Evolutionary conservation across 1,284 basidiomycete species (phyloP).

Genomic region (Cronartium quercuum): DNA sequence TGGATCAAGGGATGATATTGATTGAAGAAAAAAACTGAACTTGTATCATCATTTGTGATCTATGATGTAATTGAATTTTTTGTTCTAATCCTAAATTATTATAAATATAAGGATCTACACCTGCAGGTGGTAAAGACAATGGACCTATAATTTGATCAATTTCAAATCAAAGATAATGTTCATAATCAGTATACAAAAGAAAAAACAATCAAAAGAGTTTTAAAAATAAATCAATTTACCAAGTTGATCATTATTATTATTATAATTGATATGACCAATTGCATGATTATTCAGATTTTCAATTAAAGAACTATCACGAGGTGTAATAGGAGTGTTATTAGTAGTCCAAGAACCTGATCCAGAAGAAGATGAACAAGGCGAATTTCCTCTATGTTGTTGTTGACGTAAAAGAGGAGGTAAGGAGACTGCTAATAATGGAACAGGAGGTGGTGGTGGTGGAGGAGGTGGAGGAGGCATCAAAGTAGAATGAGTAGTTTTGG

Average conservation of each 20-base stretch:
- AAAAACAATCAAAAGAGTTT: background rate
- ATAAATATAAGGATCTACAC: slow-evolving; percentile 14
- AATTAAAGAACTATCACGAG: slow-evolving; percentile 7
- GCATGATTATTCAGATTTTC: background rate
- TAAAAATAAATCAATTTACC: background rate
- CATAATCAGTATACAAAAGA: background rate
- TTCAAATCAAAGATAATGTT: background rate
- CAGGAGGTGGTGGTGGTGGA: background rate
- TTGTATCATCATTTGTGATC: slow-evolving; percentile 28
- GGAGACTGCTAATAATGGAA: background rate
- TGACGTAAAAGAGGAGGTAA: background rate
- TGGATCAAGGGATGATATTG: background rate
- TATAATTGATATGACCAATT: too few relatives aligned
- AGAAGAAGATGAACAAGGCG: slow-evolving; percentile 8
- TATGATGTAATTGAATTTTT: slow-evolving; percentile 19
- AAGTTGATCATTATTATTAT: too few relatives aligned
- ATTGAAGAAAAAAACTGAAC: background rate
- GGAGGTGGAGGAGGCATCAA: background rate
- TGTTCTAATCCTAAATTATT: background rate
- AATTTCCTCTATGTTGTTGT: slow-evolving; percentile 20
- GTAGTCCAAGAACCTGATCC: background rate
- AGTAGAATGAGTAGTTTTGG: background rate
- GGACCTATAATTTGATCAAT: background rate
- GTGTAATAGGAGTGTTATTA: slow-evolving; percentile 8
- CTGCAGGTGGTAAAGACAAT: background rate